Evolutionary conservation across 1,284 basidiomycete species (phyloP).

Genomic region (Leucoagaricus sp.): DNA sequence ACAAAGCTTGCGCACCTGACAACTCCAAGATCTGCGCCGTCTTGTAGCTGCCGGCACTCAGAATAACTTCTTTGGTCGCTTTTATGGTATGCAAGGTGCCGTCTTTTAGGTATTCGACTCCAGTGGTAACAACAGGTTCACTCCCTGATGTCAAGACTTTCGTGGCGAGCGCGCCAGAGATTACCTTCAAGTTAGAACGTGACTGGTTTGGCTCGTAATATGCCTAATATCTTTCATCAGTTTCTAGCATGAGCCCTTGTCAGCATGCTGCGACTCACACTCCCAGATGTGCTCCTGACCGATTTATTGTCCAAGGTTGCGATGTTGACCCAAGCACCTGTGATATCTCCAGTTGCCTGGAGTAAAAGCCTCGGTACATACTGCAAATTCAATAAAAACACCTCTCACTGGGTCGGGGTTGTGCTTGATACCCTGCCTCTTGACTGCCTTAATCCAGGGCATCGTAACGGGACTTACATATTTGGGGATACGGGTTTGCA

Average conservation of each 20-base stretch:
- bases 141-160: background rate
- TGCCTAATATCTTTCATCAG: background rate
- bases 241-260: background rate
- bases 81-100: constrained; percentile 32
- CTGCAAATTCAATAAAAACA: no score
- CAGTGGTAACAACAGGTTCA: background rate
- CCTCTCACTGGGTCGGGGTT: no score
- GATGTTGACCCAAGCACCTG: no score
- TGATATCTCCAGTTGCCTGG: no score
- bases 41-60: constrained; percentile 38
- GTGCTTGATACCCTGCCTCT: no score
- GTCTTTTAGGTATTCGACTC: constrained; percentile 37
- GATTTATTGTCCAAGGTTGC: no score
- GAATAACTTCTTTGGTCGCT: constrained; percentile 38
- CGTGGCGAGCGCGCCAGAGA: constrained; percentile 12
- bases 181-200: constrained; percentile 8
- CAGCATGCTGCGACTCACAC: no score
- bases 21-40: constrained; percentile 10
- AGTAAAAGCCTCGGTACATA: no score
- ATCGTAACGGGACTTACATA: no score
- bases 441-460: no score
- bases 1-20: background rate
- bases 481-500: no score
- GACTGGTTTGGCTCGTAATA: constrained; percentile 13
- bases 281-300: no score